Evolutionary conservation across 805 yeast genomes (phyloP).

Genomic region (Candida loeiensis): DNA sequence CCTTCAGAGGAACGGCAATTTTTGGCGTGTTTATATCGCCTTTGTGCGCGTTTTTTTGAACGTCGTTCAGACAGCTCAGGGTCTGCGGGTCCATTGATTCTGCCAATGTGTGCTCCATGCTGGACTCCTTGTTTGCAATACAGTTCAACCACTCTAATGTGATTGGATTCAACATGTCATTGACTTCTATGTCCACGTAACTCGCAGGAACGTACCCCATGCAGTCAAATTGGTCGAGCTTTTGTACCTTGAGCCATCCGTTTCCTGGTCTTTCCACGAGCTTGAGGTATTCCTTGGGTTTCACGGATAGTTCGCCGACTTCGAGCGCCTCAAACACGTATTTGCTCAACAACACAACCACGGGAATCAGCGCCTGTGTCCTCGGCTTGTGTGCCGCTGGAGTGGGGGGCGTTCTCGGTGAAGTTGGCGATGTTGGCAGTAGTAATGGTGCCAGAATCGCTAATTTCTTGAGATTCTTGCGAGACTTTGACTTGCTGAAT

Average conservation of each 20-base stretch:
- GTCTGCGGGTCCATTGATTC: too few relatives aligned
- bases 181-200: conserved; percentile 38
- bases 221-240: conserved; percentile 18
- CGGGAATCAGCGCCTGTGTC: background rate
- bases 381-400: background rate
- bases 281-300: conserved; percentile 27
- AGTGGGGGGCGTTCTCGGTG: conserved; percentile 9
- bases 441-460: conserved; percentile 24
- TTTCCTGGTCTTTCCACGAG: conserved; percentile 35
- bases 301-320: conserved; percentile 25
- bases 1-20: too few relatives aligned
- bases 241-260: conserved; percentile 38
- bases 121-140: background rate
- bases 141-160: conserved; percentile 5
- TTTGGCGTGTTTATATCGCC: too few relatives aligned
- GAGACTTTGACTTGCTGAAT: conserved; percentile 18
- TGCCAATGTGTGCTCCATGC: background rate
- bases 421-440: conserved; percentile 6
- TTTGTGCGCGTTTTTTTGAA: too few relatives aligned
- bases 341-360: conserved; percentile 26
- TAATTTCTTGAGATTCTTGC: conserved; percentile 24
- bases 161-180: conserved; percentile 33
- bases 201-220: conserved; percentile 38
- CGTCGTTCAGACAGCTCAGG: too few relatives aligned
- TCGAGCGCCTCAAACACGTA: conserved; percentile 31